Conservation (phyloP, 1,284 basidiomycete species). For the Ustilago sp. region DNA sequence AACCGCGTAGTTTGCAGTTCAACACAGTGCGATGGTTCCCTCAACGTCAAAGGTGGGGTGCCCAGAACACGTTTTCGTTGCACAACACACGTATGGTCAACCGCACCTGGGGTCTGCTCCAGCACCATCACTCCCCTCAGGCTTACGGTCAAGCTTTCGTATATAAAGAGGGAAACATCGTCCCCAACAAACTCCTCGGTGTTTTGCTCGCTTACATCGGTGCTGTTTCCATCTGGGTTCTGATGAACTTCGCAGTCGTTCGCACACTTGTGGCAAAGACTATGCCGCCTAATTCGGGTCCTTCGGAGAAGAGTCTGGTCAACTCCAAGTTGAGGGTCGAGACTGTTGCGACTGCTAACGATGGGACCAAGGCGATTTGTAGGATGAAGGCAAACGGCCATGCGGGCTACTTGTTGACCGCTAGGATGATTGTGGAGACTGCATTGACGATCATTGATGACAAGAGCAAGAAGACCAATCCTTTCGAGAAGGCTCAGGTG, state of each 20-base stretch:
- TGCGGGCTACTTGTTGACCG: constrained; percentile 80
- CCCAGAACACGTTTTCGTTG: constrained; percentile 76
- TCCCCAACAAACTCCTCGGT: constrained; percentile 72
- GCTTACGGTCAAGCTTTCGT: constrained; percentile 73
- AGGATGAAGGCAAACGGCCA: constrained; percentile 79
- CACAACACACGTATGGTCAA: constrained; percentile 79
- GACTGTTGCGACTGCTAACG: constrained; percentile 71
- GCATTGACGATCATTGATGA: constrained; percentile 78
- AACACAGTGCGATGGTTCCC: constrained; percentile 73
- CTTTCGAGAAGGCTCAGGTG: constrained; percentile 71
- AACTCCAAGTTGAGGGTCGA: constrained; percentile 26
- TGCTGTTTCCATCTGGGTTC: constrained; percentile 65
- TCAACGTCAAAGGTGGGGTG: constrained; percentile 73
- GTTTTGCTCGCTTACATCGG: constrained; percentile 71
- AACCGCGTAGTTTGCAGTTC: constrained; percentile 69
- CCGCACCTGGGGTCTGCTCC: constrained; percentile 81
- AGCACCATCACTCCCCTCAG: constrained; percentile 66
- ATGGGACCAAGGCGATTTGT: constrained; percentile 73
- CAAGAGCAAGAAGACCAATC: constrained; percentile 64
- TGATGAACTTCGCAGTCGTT: constrained; percentile 32
- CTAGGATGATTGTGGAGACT: constrained; percentile 80
- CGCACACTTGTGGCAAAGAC: constrained; percentile 6
- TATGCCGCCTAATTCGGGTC: constrained; percentile 38
- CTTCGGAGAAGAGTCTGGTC: constrained; percentile 16
- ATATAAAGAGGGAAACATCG: constrained; percentile 79